Evolutionary conservation across 495 filamentous ascomycete genomes (phyloP).

Genomic region (Penicillium soppii): DNA sequence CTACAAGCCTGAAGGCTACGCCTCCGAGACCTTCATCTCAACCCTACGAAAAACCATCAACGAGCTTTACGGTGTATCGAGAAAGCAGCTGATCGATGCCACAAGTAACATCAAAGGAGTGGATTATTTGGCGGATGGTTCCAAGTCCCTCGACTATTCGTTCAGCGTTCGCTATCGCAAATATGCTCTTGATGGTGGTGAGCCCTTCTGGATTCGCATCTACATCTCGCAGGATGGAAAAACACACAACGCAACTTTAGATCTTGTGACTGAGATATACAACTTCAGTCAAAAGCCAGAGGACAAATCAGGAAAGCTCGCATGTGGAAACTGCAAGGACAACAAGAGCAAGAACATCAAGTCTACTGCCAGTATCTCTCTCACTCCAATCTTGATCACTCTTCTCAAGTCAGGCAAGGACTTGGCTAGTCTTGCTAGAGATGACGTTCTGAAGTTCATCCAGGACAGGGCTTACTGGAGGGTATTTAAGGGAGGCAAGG

Average conservation of each 20-base stretch:
- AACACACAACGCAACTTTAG: neutral
- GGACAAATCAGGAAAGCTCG: neutral
- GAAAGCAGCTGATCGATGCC: no score
- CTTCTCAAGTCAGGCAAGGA: constrained; percentile 2
- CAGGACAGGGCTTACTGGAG: constrained; percentile 7
- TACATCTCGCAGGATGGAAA: constrained; percentile 9
- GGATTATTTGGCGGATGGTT: constrained; percentile 10
- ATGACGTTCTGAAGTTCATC: constrained; percentile 4
- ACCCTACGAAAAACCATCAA: constrained; percentile 33
- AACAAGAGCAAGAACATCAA: neutral
- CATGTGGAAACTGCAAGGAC: constrained; percentile 4
- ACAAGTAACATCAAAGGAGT: no score
- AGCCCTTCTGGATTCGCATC: constrained; percentile 8
- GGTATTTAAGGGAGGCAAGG: constrained; percentile 7
- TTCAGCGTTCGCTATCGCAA: constrained; percentile 6
- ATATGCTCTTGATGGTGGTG: constrained; percentile 11
- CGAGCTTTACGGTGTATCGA: constrained; percentile 28
- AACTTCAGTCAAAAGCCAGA: constrained; percentile 11
- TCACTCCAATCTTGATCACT: constrained; percentile 5
- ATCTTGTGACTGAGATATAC: constrained; percentile 10
- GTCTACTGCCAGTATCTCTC: constrained; percentile 8
- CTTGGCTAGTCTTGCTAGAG: neutral
- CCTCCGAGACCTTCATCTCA: constrained; percentile 27
- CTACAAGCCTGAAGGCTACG: neutral
- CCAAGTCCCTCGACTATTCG: constrained; percentile 2